Evolutionary conservation across 345 rosid species (phyloP).

Genomic region (Populus nigra): DNA sequence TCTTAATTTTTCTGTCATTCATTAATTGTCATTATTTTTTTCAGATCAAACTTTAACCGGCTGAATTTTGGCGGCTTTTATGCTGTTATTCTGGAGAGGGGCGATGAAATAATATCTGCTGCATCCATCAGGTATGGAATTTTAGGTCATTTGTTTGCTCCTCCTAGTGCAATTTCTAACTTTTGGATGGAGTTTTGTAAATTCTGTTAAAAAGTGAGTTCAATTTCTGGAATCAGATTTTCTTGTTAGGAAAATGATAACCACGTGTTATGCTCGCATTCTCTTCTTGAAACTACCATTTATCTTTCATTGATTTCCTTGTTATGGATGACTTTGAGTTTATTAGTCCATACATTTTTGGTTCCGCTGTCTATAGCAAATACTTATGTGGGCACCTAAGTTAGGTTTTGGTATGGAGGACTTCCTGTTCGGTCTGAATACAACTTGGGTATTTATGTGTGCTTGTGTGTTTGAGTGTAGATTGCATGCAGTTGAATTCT

Average conservation of each 20-base stretch:
- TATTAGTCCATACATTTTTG: not conserved
- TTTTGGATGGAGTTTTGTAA: not conserved
- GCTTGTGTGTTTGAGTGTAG: not conserved
- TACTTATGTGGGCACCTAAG: not conserved
- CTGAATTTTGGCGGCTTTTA: constrained; percentile 75
- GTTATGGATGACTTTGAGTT: not conserved
- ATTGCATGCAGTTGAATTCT: not conserved
- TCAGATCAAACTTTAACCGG: constrained; percentile 78
- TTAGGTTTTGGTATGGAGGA: not conserved
- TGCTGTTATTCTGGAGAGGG: constrained; percentile 76
- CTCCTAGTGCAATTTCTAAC: not conserved
- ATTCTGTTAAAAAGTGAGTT: not conserved
- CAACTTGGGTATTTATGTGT: not conserved
- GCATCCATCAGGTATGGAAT: constrained; percentile 70
- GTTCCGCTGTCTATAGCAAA: not conserved
- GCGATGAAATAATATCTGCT: constrained; percentile 79
- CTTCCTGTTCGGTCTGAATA: not conserved
- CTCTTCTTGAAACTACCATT: not conserved
- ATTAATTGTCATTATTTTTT: constrained; percentile 4
- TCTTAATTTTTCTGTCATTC: not conserved
- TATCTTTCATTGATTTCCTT: not conserved
- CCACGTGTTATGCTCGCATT: not conserved
- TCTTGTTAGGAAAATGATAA: not conserved
- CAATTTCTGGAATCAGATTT: not conserved
- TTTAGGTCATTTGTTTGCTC: constrained; percentile 6